These are phyloP conservation scores for Wickerhamiella spandovensis DNA, from an alignment of 805 yeast species.

Conservation along the genomic window DNA sequence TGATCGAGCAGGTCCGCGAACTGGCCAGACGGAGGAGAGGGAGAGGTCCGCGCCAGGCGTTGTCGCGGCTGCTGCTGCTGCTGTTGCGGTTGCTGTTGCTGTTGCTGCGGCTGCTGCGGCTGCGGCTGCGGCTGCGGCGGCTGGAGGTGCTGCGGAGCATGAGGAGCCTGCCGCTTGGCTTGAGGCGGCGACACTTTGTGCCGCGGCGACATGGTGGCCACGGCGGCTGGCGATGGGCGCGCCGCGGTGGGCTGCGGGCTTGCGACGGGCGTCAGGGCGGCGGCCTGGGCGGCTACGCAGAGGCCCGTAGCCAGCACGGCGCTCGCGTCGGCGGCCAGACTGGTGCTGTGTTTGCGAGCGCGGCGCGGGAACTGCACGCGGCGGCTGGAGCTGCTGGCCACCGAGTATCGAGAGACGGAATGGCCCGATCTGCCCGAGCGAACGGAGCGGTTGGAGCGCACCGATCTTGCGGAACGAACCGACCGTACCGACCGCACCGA, in stretches of 20 bases:
- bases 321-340: not conserved
- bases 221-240: conserved; percentile 3
- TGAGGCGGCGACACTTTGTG: conserved; percentile 1
- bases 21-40: conserved; percentile 10
- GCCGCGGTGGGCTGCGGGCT: not conserved
- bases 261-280: not conserved
- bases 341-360: not conserved
- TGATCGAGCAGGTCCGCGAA: conserved; percentile 23
- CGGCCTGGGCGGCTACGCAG: not conserved
- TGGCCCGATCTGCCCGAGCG: conserved; percentile 5
- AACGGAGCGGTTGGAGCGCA: conserved; percentile 9
- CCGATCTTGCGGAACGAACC: conserved; percentile 9
- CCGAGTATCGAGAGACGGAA: not conserved
- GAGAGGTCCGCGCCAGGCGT: not conserved
- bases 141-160: not conserved
- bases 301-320: not conserved
- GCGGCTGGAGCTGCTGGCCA: not conserved
- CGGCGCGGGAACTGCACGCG: conserved; percentile 3
- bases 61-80: not conserved
- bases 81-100: not conserved
- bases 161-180: not conserved
- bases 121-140: not conserved
- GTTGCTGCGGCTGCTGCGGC: no score
- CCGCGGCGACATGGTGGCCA: conserved; percentile 6
- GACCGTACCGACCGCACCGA: conserved; percentile 13